phyloP scores from a whole-genome alignment of 805 yeast genomes.

The Candida mattraensis region DNA sequence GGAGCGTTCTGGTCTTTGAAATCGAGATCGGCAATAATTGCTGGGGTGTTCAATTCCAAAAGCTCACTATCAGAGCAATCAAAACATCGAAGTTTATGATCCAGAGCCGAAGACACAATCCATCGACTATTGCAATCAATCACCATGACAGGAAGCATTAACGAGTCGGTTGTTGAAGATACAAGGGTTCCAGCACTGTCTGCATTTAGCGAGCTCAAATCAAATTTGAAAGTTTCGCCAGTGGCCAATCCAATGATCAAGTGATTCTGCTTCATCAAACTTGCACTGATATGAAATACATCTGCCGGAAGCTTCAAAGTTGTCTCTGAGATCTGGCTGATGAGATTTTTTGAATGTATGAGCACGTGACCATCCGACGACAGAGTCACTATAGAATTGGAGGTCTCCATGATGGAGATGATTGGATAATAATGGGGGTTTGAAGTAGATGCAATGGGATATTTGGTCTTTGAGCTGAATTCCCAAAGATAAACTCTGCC shows the following conservation, averaged over 20 bases:
- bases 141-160: slow-evolving; percentile 22
- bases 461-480: slow-evolving; percentile 30
- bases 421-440: slow-evolving; percentile 18
- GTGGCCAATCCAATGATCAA: slow-evolving; percentile 25
- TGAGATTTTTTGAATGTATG: slow-evolving; percentile 24
- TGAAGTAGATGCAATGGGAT: slow-evolving; percentile 21
- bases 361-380: slow-evolving; percentile 23
- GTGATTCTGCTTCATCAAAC: slow-evolving; percentile 20
- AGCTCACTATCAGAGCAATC: slow-evolving; percentile 4
- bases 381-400: slow-evolving; percentile 25
- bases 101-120: slow-evolving; percentile 10
- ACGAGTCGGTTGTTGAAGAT: slow-evolving; percentile 3
- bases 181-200: slow-evolving; percentile 9
- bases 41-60: slow-evolving; percentile 5
- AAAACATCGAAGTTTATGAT: slow-evolving; percentile 10
- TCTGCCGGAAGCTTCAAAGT: slow-evolving; percentile 8
- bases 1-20: slow-evolving; percentile 7
- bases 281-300: slow-evolving; percentile 18
- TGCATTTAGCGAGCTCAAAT: slow-evolving; percentile 15
- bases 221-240: slow-evolving; percentile 20
- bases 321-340: slow-evolving; percentile 19
- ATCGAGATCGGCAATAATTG: slow-evolving; percentile 14
- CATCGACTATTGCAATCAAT: slow-evolving; percentile 14
- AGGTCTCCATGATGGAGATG: slow-evolving; percentile 24
- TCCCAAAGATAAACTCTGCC: slow-evolving; percentile 58